Base-by-base conservation (phyloP, 176 grass and related monocot species). In the Musa schizocarpa region DNA sequence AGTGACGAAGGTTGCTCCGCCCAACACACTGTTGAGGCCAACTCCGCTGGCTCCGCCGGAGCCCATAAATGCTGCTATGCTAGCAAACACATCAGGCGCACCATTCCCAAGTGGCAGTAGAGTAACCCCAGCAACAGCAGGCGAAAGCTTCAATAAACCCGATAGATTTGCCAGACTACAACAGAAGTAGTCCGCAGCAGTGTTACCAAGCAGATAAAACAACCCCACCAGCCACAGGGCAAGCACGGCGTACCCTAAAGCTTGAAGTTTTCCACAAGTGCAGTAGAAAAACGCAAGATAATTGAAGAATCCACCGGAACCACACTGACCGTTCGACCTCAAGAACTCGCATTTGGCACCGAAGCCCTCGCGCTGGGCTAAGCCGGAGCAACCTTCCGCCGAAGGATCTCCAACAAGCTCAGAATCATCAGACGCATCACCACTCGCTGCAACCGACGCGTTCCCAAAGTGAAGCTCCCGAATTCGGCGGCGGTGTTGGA, bases 51-150 rank as follows among this genome's bases (percentile, higher is more conserved):
- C 16, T 1, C 76, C 76, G 27, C 76, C 24, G 13, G 76, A 68
- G 9, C 76, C 76, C 23, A 78, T 55, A 78, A 78, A 78, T 13
- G 76, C 76, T 34, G 76, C 76, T 16, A 78, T 78, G 26, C 76
- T 78, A n/a, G 76, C 51, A 26, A 68, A 78, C 9, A 78, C 76
- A 69, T 78, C 76, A 7, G 76, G 76, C 8, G 76, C 76, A 12
- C 76, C 76, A 69, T 78, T 78, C 26, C 76, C 76, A 53, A 78
- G 76, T 13, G 76, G 76, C 13, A 78, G 76, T 4, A 78, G 76
- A 17, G 64, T 78, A 54, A 78, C 76, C 8, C 76, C 76, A 8
- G 76, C 62, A 24, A 78, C 76, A 17, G 64, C 69, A 8, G 76
- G 76, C 8, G 76, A 52, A 69, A 78, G 64, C 50, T 52, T 27